These are phyloP conservation scores for Xylaria sp. DNA, from an alignment of 2,329 filamentous ascomycete genomes.

Conservation along the genomic window DNA sequence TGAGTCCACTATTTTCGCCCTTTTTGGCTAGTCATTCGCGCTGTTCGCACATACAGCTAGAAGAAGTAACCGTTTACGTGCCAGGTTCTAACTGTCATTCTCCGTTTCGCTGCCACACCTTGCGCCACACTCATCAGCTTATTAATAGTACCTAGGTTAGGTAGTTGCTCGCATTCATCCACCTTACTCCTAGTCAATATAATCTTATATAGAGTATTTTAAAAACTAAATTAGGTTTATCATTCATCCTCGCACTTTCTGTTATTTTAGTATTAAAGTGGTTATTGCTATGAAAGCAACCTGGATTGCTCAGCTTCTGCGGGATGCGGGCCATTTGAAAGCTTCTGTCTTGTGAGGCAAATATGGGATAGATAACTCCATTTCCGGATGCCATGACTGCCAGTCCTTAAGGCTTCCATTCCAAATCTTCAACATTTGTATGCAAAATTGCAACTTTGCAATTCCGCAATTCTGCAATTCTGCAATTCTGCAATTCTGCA, in stretches of 20 bases:
- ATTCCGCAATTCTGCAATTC: too few relatives aligned
- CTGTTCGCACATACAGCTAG: too few relatives aligned
- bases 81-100: constrained; percentile 10
- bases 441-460: too few relatives aligned
- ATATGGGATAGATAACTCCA: constrained; percentile 5
- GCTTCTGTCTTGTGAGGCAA: neutral
- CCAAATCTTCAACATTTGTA: too few relatives aligned
- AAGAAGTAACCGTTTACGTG: neutral
- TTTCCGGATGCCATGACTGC: constrained; percentile 8
- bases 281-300: neutral
- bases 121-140: constrained; percentile 16
- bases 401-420: neutral
- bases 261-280: neutral
- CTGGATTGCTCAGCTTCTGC: neutral
- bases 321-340: neutral
- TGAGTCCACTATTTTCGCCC: too few relatives aligned
- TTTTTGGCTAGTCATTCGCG: too few relatives aligned
- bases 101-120: constrained; percentile 22
- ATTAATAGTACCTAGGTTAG: constrained; percentile 17
- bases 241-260: neutral
- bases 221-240: constrained; percentile 8
- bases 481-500: too few relatives aligned
- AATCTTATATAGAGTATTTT: constrained; percentile 24
- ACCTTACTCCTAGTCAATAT: constrained; percentile 3
- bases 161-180: neutral